Base-by-base conservation (phyloP, 2,329 filamentous ascomycete species). In the Colletotrichum viniferum region DNA sequence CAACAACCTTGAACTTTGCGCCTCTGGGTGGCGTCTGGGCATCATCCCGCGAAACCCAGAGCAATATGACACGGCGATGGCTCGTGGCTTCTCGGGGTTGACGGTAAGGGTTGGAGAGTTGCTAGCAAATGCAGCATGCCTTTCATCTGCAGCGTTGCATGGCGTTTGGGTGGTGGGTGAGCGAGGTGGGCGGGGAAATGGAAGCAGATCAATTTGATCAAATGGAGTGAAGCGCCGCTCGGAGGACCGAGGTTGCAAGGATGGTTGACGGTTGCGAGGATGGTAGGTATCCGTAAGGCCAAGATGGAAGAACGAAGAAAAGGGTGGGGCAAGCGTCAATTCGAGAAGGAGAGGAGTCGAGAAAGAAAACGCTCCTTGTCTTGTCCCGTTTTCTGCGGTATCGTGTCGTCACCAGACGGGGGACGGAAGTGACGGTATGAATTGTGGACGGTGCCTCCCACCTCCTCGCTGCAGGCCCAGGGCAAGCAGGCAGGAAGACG, bases 161-260 rank as follows among this genome's bases (percentile, higher is more conserved):
- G 28, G 56, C 63, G 30, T 52, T 52, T 52, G 43, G 43, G n/a
- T 52, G 43, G 43, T 30, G 69, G 34, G 43, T 55, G 62, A n/a
- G 8, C 21, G 28, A 56, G 48, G 68, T 43, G 52, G 30, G 48
- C 24, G 71, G 71, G 67, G 67, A 58, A 38, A 18, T 52, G 32
- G 56, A 65, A 36, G 26, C 16, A 24, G 30, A 62, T 62, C 30
- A 62, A 18, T 34, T 21, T 62, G 28, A 48, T 34, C 60, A 62
- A 66, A 67, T 72, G 61, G 55, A 52, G 28, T 60, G 52, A 69
- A 71, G 68, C 48, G 63, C 30, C 55, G 48, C 52, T 55, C 60
- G 34, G 26, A 34, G 69, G 69, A 36, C 69, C 69, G 73, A 73
- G 73, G 73, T 73, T 73, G 69, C 69, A 73, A 30, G 66, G 66